Conservation (phyloP, 2,329 filamentous ascomycete genomes). For the Parastagonospora avenae region DNA sequence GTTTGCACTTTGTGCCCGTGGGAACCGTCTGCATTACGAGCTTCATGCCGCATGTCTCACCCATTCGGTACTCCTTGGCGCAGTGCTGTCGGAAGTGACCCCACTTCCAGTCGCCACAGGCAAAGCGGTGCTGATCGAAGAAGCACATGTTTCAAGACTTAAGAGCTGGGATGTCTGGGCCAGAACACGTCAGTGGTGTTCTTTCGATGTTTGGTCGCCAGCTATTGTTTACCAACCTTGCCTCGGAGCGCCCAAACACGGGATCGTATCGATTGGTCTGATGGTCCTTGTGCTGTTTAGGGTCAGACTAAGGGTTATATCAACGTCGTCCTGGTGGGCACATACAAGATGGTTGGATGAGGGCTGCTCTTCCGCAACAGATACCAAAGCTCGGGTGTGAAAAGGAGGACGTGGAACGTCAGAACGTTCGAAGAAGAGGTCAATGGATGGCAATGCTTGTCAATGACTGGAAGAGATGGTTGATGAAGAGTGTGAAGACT, state of each 20-base stretch:
- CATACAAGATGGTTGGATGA: constrained; percentile 44
- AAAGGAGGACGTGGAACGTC: constrained; percentile 27
- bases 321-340: constrained; percentile 26
- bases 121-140: constrained; percentile 87
- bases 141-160: constrained; percentile 76
- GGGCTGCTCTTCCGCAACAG: constrained; percentile 16
- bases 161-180: constrained; percentile 37
- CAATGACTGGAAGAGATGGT: constrained; percentile 37
- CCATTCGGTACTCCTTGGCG: constrained; percentile 91
- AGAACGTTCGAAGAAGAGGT: constrained; percentile 38
- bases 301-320: constrained; percentile 39
- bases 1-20: constrained; percentile 71
- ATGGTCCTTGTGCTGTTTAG: constrained; percentile 20
- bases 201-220: constrained; percentile 35
- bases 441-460: constrained; percentile 24
- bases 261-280: constrained; percentile 29
- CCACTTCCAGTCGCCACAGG: constrained; percentile 93
- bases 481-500: constrained; percentile 34
- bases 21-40: constrained; percentile 77
- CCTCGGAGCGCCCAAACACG: constrained; percentile 26
- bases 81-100: constrained; percentile 91
- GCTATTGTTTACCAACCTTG: constrained; percentile 35
- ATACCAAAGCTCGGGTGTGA: constrained; percentile 10
- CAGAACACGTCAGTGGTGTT: constrained; percentile 36
- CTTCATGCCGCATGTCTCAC: constrained; percentile 95